phyloP scores from a whole-genome alignment of 2,329 filamentous ascomycete genomes.

The Aspergillus unguis region DNA sequence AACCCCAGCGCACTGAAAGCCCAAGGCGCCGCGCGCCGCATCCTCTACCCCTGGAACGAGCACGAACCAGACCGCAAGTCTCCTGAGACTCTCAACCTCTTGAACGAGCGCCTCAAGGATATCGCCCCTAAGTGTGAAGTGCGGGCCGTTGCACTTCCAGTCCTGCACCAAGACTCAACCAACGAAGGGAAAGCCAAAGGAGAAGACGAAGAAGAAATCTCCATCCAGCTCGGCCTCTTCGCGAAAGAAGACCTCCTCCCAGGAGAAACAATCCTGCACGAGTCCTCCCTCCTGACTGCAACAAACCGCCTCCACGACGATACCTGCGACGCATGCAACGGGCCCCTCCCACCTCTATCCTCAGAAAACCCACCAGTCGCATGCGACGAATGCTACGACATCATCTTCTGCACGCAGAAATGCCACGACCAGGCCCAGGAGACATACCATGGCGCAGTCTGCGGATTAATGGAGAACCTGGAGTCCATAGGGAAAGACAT shows the following conservation, averaged over 20 bases:
- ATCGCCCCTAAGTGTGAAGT: slow-evolving; percentile 82
- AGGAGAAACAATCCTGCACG: slow-evolving; percentile 72
- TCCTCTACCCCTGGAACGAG: slow-evolving; percentile 62
- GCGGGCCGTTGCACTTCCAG: slow-evolving; percentile 69
- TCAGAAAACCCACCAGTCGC: slow-evolving; percentile 37
- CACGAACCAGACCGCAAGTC: slow-evolving; percentile 59
- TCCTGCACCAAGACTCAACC: slow-evolving; percentile 51
- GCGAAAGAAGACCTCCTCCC: slow-evolving; percentile 75
- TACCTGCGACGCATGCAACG: slow-evolving; percentile 85
- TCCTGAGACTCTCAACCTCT: slow-evolving; percentile 55
- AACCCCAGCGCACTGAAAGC: slow-evolving; percentile 31
- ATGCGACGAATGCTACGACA: slow-evolving; percentile 56
- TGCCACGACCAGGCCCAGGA: slow-evolving; percentile 56
- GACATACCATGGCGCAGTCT: slow-evolving; percentile 58
- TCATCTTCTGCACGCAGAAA: slow-evolving; percentile 57
- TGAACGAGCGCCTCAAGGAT: slow-evolving; percentile 66
- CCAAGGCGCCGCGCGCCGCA: slow-evolving; percentile 46
- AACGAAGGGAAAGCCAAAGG: slow-evolving; percentile 3
- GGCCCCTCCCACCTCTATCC: slow-evolving; percentile 61
- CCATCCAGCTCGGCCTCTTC: slow-evolving; percentile 82
- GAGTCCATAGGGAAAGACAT: slow-evolving; percentile 59
- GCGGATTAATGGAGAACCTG: slow-evolving; percentile 50
- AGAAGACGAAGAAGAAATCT: slow-evolving; percentile 38
- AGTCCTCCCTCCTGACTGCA: slow-evolving; percentile 82
- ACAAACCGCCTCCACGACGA: slow-evolving; percentile 84